These are phyloP conservation scores for Blakeslea trispora DNA, from an alignment of 371 early-diverging fungal genomes.

Conservation along the genomic window DNA sequence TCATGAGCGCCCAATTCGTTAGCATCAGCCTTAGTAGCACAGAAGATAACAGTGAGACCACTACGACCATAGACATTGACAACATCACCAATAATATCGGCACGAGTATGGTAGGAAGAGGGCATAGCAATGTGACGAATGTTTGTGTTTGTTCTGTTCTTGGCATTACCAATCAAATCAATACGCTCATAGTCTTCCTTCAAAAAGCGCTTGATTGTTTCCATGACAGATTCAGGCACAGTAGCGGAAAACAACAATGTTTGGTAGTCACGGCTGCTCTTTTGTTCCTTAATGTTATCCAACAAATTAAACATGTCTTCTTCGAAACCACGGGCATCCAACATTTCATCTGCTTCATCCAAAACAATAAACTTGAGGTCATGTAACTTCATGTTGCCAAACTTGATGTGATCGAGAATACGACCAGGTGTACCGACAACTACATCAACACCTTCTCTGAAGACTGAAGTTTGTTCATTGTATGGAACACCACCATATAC, in stretches of 20 bases:
- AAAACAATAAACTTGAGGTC: slow-evolving; percentile 77
- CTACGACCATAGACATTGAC: slow-evolving; percentile 79
- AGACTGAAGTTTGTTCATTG: slow-evolving; percentile 72
- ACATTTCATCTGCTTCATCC: slow-evolving; percentile 97
- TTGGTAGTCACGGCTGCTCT: slow-evolving; percentile 71
- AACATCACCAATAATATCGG: slow-evolving; percentile 83
- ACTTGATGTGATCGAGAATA: slow-evolving; percentile 92
- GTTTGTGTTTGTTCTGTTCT: slow-evolving; percentile 76
- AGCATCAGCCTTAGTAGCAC: slow-evolving; percentile 90
- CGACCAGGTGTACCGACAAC: slow-evolving; percentile 99
- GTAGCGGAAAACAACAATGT: slow-evolving; percentile 89
- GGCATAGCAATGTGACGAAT: slow-evolving; percentile 84
- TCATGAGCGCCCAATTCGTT: slow-evolving; percentile 84
- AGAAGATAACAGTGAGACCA: slow-evolving; percentile 90
- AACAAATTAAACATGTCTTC: slow-evolving; percentile 90
- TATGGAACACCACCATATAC: slow-evolving; percentile 90
- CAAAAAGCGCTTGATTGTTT: slow-evolving; percentile 84
- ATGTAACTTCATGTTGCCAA: slow-evolving; percentile 76
- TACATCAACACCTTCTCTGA: slow-evolving; percentile 91
- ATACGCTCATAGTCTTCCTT: slow-evolving; percentile 79
- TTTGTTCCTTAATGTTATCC: slow-evolving; percentile 75
- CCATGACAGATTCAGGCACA: slow-evolving; percentile 81
- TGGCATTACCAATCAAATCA: slow-evolving; percentile 77
- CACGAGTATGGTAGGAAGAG: slow-evolving; percentile 74
- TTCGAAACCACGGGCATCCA: slow-evolving; percentile 94